These are phyloP conservation scores for Vararia minispora DNA, from an alignment of 768 basidiomycete genomes.

Conservation along the genomic window DNA sequence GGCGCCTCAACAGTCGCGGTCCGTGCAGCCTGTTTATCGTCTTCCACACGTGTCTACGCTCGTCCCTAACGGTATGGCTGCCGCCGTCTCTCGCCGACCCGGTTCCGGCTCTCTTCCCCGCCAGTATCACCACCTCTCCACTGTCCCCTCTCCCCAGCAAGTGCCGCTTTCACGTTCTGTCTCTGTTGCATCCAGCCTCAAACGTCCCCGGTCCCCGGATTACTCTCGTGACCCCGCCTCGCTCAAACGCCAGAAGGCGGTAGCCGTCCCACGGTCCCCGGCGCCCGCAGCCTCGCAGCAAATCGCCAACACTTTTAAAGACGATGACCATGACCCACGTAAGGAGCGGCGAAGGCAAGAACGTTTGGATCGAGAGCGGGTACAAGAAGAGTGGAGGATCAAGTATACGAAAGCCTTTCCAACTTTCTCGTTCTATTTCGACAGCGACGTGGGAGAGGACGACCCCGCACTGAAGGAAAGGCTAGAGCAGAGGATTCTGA, in stretches of 20 bases:
- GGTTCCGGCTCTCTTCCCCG: constrained; percentile 12
- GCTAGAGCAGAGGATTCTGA: constrained; percentile 45
- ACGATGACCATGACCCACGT: constrained; percentile 11
- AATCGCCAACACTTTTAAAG: constrained; percentile 4
- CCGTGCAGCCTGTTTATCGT: no score
- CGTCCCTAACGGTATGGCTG: constrained; percentile 6
- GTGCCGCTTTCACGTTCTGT: constrained; percentile 6
- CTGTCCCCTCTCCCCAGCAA: constrained; percentile 8
- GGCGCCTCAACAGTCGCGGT: neutral
- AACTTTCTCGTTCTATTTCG: constrained; percentile 60
- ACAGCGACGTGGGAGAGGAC: constrained; percentile 60
- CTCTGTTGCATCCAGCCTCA: constrained; percentile 6
- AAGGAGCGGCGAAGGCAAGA: constrained; percentile 12
- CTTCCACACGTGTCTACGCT: no score
- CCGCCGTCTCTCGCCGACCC: constrained; percentile 12
- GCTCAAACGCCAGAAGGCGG: constrained; percentile 11
- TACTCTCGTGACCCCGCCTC: constrained; percentile 9
- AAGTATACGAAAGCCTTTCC: constrained; percentile 44
- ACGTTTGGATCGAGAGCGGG: constrained; percentile 14
- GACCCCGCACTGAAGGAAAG: constrained; percentile 24
- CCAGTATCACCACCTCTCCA: constrained; percentile 8
- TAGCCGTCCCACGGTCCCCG: constrained; percentile 8
- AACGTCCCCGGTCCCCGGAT: constrained; percentile 14
- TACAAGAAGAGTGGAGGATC: constrained; percentile 11
- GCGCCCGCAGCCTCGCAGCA: no score